Conservation (phyloP, 2,329 filamentous ascomycete genomes). For the Cyclaneusma minus region DNA sequence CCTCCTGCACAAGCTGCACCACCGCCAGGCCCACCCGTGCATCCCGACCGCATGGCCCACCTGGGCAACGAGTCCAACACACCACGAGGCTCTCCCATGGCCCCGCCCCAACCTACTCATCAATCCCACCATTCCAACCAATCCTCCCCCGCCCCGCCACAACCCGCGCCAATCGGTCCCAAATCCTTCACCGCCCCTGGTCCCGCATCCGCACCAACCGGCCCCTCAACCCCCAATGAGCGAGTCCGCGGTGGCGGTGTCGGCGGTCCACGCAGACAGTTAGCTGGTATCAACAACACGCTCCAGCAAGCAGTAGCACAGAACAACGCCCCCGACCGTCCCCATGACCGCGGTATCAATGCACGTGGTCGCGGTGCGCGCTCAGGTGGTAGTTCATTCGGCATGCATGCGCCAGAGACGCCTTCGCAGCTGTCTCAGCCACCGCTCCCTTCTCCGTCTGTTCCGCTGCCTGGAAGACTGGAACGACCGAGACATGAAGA, state of each 20-base stretch:
- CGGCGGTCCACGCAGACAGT: slow-evolving; percentile 27
- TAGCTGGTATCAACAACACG: slow-evolving; percentile 43
- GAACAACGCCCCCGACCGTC: slow-evolving; percentile 19
- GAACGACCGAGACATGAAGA: slow-evolving; percentile 3
- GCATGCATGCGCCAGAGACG: slow-evolving; percentile 36
- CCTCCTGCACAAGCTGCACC: slow-evolving; percentile 19
- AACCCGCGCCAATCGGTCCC: slow-evolving; percentile 9
- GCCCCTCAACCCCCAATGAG: too few relatives aligned
- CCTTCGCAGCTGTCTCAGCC: slow-evolving; percentile 35
- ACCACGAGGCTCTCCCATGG: background rate
- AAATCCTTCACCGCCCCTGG: slow-evolving; percentile 18
- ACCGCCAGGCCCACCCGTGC: slow-evolving; percentile 14
- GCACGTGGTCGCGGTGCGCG: slow-evolving; percentile 18
- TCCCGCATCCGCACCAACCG: slow-evolving; percentile 12
- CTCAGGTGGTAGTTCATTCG: slow-evolving; percentile 23
- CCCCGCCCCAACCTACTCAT: background rate
- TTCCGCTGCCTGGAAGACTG: slow-evolving; percentile 19
- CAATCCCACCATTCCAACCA: slow-evolving; percentile 8
- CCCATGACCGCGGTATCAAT: slow-evolving; percentile 7
- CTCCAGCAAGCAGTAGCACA: slow-evolving; percentile 34
- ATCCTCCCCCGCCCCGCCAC: slow-evolving; percentile 8
- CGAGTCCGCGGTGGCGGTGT: slow-evolving; percentile 14
- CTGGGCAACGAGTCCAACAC: slow-evolving; percentile 6
- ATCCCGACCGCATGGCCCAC: slow-evolving; percentile 16
- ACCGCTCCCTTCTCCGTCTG: slow-evolving; percentile 34